Evolutionary conservation across 139 green algal species (phyloP).

Genomic region (Chlorella sp.): DNA sequence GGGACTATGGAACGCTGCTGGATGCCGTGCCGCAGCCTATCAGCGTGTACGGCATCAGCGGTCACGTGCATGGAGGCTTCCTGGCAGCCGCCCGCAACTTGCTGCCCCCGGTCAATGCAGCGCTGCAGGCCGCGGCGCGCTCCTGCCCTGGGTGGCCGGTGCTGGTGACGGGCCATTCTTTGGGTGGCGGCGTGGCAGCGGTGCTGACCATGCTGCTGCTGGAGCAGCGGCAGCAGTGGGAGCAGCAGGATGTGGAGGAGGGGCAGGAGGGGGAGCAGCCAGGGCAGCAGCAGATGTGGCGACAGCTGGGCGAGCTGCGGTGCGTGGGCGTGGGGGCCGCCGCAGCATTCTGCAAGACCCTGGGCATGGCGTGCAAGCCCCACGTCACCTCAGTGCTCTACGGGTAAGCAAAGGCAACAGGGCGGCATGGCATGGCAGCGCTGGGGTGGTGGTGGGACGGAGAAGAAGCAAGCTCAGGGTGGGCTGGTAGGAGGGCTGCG

Average conservation of each 20-base stretch:
- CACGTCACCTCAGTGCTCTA: conserved; percentile 20
- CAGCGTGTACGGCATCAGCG: background rate
- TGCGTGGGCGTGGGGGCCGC: conserved; percentile 24
- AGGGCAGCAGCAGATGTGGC: background rate
- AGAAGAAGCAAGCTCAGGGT: no score
- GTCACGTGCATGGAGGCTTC: conserved; percentile 29
- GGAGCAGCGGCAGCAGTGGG: background rate
- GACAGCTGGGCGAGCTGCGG: conserved; percentile 7
- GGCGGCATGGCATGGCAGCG: background rate
- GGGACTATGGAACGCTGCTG: conserved; percentile 21
- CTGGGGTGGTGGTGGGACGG: no score
- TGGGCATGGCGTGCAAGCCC: conserved; percentile 6
- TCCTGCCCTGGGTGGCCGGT: conserved; percentile 61
- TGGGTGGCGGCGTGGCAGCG: conserved; percentile 50
- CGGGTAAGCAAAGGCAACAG: background rate
- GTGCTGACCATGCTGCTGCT: conserved; percentile 21
- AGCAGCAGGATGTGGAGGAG: background rate
- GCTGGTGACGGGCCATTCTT: conserved; percentile 59
- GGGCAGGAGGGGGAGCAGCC: background rate
- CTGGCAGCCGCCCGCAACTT: conserved; percentile 29
- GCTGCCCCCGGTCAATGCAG: conserved; percentile 19
- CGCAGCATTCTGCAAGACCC: conserved; percentile 8
- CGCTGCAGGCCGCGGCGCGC: conserved; percentile 39
- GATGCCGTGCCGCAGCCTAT: background rate
- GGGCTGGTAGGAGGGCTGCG: no score